Conservation (phyloP, 2,329 filamentous ascomycete species). For the Penicillium sp. region DNA sequence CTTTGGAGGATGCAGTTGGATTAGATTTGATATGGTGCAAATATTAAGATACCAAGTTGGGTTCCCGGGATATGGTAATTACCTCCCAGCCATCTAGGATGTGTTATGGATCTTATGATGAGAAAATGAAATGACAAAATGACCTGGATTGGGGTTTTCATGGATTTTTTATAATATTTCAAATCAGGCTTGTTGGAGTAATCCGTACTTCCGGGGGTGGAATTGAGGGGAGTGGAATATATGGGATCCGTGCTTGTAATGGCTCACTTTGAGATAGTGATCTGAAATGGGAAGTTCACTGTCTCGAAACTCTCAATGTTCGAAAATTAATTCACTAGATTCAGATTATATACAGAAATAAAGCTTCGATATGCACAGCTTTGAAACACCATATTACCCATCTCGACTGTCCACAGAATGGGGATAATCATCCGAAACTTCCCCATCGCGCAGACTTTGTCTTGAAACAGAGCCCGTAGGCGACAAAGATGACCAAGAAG, state of each 20-base stretch:
- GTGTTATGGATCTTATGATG: too few species aligned
- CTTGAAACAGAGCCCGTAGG: constrained; percentile 28
- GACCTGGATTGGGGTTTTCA: too few species aligned
- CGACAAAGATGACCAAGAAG: constrained; percentile 34
- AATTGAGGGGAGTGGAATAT: too few species aligned
- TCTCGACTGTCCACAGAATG: constrained; percentile 14
- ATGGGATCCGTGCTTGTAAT: too few species aligned
- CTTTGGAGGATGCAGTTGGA: constrained; percentile 73
- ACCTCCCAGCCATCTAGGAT: too few species aligned
- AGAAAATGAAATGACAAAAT: too few species aligned
- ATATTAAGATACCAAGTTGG: neutral
- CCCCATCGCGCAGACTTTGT: constrained; percentile 14
- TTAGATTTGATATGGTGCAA: constrained; percentile 30
- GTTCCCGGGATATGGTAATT: neutral
- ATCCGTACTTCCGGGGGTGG: too few species aligned
- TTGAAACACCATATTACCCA: neutral
- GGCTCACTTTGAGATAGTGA: too few species aligned
- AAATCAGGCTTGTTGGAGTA: too few species aligned
- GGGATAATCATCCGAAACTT: constrained; percentile 14
- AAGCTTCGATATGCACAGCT: neutral
- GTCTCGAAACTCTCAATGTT: neutral
- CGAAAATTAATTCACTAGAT: neutral
- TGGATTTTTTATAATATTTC: too few species aligned
- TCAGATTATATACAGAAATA: constrained; percentile 1
- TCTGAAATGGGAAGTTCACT: neutral